Conservation (phyloP, 805 yeast species). For the Myxozyma melibiosi region DNA sequence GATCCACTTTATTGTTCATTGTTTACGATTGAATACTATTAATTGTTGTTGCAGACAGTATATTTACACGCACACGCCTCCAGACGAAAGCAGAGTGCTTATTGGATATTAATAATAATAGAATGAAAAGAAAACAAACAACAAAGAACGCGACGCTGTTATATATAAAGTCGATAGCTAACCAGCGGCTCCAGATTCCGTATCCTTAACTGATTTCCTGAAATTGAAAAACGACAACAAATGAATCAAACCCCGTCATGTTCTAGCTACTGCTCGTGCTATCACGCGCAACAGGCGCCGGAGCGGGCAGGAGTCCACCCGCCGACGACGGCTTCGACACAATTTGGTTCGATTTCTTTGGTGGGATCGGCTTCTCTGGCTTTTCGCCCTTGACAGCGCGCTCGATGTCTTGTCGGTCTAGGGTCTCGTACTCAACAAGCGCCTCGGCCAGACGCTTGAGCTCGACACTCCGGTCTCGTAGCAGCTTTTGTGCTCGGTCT, state of each 20-base stretch:
- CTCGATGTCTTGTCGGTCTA: constrained; percentile 88
- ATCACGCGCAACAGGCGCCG: constrained; percentile 11
- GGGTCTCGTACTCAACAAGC: constrained; percentile 89
- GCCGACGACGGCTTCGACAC: constrained; percentile 7
- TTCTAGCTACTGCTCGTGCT: neutral
- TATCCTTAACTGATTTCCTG: neutral
- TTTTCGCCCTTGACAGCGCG: constrained; percentile 79
- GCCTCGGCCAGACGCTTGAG: constrained; percentile 90
- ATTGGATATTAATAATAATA: too few species aligned
- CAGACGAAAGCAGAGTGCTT: too few species aligned
- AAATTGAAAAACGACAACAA: neutral
- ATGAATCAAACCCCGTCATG: neutral
- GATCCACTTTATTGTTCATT: too few species aligned
- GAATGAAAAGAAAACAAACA: too few species aligned
- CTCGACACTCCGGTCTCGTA: constrained; percentile 65
- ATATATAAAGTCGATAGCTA: too few species aligned
- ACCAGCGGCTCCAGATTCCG: too few species aligned
- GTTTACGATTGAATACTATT: too few species aligned
- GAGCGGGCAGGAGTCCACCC: constrained; percentile 4
- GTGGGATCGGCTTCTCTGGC: constrained; percentile 19
- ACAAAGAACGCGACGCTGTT: neutral
- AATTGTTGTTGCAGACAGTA: too few species aligned
- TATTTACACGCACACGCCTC: too few species aligned
- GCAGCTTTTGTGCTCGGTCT: constrained; percentile 70
- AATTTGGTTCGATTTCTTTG: neutral